Conservation (phyloP, 352 stramenopile genomes). For the Globisporangium cylindrosporum region DNA sequence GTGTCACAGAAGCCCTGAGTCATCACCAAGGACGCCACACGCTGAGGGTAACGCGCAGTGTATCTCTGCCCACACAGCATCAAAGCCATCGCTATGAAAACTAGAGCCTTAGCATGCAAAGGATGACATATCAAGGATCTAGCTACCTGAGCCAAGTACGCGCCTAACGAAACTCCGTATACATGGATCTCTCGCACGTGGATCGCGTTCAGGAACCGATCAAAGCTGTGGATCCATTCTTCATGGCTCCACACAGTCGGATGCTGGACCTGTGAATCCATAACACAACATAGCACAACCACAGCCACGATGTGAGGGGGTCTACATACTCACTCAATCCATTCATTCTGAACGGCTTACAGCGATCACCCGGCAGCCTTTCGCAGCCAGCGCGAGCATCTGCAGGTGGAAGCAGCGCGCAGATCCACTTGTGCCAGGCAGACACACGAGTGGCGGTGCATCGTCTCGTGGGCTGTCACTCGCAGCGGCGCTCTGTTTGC, state of each 20-base stretch:
- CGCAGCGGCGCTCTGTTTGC: conserved; percentile 24
- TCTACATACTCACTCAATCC: neutral
- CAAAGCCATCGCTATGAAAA: neutral
- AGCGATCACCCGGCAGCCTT: conserved; percentile 64
- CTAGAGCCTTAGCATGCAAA: neutral
- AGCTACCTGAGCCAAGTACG: conserved; percentile 76
- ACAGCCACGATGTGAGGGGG: neutral
- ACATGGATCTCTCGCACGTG: conserved; percentile 55
- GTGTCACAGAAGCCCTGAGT: conserved; percentile 71
- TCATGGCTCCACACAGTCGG: conserved; percentile 75
- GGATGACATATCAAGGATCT: neutral
- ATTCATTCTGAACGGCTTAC: conserved; percentile 15
- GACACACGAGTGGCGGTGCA: conserved; percentile 50
- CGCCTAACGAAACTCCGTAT: conserved; percentile 68
- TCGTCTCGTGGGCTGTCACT: neutral
- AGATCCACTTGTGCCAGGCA: conserved; percentile 54
- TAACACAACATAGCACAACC: neutral
- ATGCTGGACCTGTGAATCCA: conserved; percentile 44
- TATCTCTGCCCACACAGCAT: conserved; percentile 39
- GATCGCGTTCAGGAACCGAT: conserved; percentile 70
- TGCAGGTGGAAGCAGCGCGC: conserved; percentile 62
- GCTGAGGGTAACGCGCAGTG: conserved; percentile 50
- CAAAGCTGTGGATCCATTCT: conserved; percentile 82
- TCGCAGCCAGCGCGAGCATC: conserved; percentile 40
- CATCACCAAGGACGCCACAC: conserved; percentile 54